Conservation (phyloP, 1,284 basidiomycete species). For the Heterobasidion occidentale region DNA sequence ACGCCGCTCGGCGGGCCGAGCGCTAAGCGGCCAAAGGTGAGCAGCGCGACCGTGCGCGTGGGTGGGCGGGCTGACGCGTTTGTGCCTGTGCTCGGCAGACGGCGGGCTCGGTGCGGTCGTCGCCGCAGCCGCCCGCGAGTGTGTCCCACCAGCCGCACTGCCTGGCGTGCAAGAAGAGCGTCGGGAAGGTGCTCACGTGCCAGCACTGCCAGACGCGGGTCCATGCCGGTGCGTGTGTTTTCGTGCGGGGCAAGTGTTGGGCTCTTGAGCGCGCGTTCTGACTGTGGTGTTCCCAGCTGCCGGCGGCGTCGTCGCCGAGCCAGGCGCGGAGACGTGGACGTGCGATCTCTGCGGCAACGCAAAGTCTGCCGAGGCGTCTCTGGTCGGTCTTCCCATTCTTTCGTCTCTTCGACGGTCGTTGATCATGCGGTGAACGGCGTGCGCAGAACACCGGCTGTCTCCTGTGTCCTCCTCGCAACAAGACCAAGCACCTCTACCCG, state of each 20-base stretch:
- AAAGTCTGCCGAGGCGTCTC: conserved; percentile 65
- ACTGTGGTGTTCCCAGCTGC: conserved; percentile 30
- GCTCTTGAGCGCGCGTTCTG: background rate
- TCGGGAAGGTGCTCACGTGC: conserved; percentile 73
- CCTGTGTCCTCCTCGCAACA: conserved; percentile 46
- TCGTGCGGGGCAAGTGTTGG: conserved; percentile 1
- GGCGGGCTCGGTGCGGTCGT: conserved; percentile 46
- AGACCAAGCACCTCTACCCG: conserved; percentile 35
- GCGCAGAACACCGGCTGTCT: conserved; percentile 64
- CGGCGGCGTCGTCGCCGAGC: conserved; percentile 63
- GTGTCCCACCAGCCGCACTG: conserved; percentile 62
- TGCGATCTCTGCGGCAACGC: conserved; percentile 85
- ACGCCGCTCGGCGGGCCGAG: conserved; percentile 59
- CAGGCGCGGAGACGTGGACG: conserved; percentile 64
- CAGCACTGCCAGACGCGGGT: conserved; percentile 69
- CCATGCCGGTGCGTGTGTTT: conserved; percentile 53
- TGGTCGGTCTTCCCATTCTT: conserved; percentile 38
- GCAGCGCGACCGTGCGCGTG: conserved; percentile 12
- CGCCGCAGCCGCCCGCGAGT: conserved; percentile 49
- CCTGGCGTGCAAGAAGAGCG: conserved; percentile 62
- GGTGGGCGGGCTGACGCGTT: background rate
- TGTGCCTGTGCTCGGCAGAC: conserved; percentile 15
- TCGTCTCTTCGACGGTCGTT: background rate
- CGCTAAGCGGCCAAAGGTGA: conserved; percentile 64
- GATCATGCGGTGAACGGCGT: background rate